Conservation (phyloP, 352 stramenopile species). For the Pythium chondricola region DNA sequence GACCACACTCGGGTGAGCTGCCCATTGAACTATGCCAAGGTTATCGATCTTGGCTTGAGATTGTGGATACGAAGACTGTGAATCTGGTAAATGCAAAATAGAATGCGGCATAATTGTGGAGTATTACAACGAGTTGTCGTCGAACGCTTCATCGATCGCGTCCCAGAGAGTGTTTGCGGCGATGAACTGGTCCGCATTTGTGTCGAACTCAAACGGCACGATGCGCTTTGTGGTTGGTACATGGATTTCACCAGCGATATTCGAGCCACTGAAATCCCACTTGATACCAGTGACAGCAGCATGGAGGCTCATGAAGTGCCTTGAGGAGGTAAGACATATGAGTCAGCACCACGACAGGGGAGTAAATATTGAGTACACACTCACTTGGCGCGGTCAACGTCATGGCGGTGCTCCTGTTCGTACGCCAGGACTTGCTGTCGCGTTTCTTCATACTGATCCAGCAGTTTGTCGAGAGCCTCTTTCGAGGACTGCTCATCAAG, state of each 20-base stretch:
- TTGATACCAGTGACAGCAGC: slow-evolving; percentile 73
- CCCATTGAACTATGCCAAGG: no score
- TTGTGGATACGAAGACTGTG: no score
- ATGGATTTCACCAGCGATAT: slow-evolving; percentile 61
- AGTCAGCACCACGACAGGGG: neutral
- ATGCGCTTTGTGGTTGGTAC: slow-evolving; percentile 49
- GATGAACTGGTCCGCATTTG: slow-evolving; percentile 42
- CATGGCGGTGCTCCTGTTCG: slow-evolving; percentile 52
- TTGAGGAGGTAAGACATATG: slow-evolving; percentile 9
- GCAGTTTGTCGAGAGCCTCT: slow-evolving; percentile 44
- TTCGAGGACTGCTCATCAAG: slow-evolving; percentile 67
- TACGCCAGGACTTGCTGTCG: slow-evolving; percentile 56
- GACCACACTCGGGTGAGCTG: no score
- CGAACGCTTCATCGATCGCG: slow-evolving; percentile 61
- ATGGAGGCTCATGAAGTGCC: slow-evolving; percentile 74
- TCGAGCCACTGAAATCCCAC: slow-evolving; percentile 55
- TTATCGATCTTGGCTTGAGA: no score
- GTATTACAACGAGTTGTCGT: slow-evolving; percentile 49
- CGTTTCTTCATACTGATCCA: slow-evolving; percentile 65
- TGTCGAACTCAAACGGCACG: slow-evolving; percentile 50
- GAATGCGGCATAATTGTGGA: neutral
- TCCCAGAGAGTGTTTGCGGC: slow-evolving; percentile 62
- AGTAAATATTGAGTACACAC: neutral
- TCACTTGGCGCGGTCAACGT: slow-evolving; percentile 68
- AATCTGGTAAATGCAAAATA: no score